Evolutionary conservation across 768 basidiomycete species (phyloP), one percentile per base, ranked within the genome.

Genomic region (Amanita exitialis): DNA sequence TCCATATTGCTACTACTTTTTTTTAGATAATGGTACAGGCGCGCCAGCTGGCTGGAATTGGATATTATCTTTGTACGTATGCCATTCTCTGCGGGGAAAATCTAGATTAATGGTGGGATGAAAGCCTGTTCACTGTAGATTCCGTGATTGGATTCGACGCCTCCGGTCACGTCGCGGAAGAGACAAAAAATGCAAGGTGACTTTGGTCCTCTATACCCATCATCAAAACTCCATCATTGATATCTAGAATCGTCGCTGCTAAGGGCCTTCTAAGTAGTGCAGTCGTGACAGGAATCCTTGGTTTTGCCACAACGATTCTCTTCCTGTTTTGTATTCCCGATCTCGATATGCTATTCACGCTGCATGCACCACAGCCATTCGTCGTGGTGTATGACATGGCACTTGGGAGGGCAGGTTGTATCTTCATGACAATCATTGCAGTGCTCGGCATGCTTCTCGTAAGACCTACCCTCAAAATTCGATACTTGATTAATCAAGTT

Each of bases 121-220:
- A 21, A 50, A 89, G 86, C 72, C 73, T 94, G 18, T 92, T 90
- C 65, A 86, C 90, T 1, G 81, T 90, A 0, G 89, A 90, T 9
- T 89, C 85, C 0, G 68, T 95, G 69, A 92, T 86, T 3, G 93
- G 93, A 7, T 95, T 93, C 61, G 92, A 95, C 62, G 90, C 90
- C 1, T 80, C 84, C n/a, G 89, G 90, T 1, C 90, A 92, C 55
- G 82, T 92, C 52, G 86, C 88, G 3, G 90, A 92, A 66, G 90
- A 92, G 67, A 90, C 89, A 0, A 88, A 85, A 65, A 83, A 90
- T 59, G 89, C 90, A 7, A 77, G 77, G 77, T 79, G 59, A 52
- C 56, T 51, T 6, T 32, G 32, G 13, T 4, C 32, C 32, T 32
- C 13, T 32, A 41, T 20, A 21, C 9, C 13, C 6, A 9, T 18